A percentile compares a stretch with the other conserved stretches of the same genome.
These are phyloP conservation scores for Aspergillus transmontanensis DNA, from an alignment of 2,329 filamentous ascomycete genomes.

Conservation along the genomic window DNA sequence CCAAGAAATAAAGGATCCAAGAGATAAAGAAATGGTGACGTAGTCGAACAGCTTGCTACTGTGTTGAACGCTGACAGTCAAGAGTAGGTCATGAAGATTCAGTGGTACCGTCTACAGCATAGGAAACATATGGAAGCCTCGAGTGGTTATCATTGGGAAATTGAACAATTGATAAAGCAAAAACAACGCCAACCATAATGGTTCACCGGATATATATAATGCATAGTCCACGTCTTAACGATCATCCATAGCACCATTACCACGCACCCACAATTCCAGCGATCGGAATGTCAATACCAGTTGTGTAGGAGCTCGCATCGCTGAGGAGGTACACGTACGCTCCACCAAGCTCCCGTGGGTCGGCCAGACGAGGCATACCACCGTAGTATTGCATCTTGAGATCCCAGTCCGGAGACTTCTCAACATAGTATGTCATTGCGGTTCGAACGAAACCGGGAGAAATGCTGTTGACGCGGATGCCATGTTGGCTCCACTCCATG, in stretches of 20 bases:
- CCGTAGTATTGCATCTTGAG: slow-evolving; percentile 61
- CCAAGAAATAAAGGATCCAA: background rate
- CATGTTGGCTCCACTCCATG: slow-evolving; percentile 53
- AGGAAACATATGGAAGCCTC: background rate
- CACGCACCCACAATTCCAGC: slow-evolving; percentile 42
- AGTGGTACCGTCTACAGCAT: background rate
- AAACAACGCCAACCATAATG: background rate
- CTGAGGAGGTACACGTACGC: slow-evolving; percentile 61
- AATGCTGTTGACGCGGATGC: slow-evolving; percentile 45
- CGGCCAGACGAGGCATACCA: slow-evolving; percentile 58
- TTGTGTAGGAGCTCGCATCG: slow-evolving; percentile 46
- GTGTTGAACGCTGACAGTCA: background rate
- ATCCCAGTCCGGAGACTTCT: slow-evolving; percentile 58
- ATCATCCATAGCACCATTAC: slow-evolving; percentile 9
- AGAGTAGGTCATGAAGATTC: background rate
- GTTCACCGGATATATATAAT: background rate
- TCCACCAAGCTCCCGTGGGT: slow-evolving; percentile 57
- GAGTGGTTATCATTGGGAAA: background rate
- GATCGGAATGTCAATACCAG: slow-evolving; percentile 41
- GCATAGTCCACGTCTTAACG: background rate
- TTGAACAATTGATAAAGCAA: background rate
- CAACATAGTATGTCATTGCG: slow-evolving; percentile 55
- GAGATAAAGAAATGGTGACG: background rate
- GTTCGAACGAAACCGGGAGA: slow-evolving; percentile 49
- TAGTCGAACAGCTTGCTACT: background rate